Percentiles rank a stretch among this genome's conserved stretches.
phyloP scores from a whole-genome alignment of 2,329 filamentous ascomycete species.

The Venturia effusa region DNA sequence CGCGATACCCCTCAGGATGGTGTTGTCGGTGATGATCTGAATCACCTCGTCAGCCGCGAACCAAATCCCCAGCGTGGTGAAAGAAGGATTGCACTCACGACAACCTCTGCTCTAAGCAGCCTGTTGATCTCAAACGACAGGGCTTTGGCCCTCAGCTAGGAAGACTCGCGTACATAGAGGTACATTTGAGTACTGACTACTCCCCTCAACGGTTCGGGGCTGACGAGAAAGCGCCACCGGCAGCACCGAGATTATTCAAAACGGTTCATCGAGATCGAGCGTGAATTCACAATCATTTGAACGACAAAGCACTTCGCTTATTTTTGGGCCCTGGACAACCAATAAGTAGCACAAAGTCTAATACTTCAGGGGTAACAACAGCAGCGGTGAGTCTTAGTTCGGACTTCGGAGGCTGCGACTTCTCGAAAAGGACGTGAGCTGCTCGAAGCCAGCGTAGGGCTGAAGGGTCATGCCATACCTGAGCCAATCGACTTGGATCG shows the following conservation, averaged over 20 bases:
- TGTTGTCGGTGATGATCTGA: neutral
- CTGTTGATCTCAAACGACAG: neutral
- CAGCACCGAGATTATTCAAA: neutral
- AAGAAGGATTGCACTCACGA: neutral
- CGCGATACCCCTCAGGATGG: neutral
- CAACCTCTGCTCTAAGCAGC: neutral
- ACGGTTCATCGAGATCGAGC: neutral
- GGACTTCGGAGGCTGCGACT: neutral
- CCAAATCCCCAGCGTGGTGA: neutral
- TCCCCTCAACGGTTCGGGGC: neutral
- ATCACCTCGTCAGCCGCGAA: neutral
- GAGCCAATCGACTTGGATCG: neutral
- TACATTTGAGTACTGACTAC: no score
- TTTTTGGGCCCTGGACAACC: neutral
- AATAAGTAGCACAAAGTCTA: neutral
- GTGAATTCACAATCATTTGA: neutral
- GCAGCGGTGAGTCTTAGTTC: conserved; percentile 1
- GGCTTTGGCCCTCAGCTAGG: neutral
- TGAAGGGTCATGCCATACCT: neutral
- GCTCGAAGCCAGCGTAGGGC: neutral
- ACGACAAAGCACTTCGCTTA: neutral
- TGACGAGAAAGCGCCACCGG: neutral
- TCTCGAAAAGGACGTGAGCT: neutral
- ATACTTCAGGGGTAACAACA: neutral
- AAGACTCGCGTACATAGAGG: neutral